phyloP scores from a whole-genome alignment of 176 grass and related monocot genomes.

The Pontederia crassipes region DNA sequence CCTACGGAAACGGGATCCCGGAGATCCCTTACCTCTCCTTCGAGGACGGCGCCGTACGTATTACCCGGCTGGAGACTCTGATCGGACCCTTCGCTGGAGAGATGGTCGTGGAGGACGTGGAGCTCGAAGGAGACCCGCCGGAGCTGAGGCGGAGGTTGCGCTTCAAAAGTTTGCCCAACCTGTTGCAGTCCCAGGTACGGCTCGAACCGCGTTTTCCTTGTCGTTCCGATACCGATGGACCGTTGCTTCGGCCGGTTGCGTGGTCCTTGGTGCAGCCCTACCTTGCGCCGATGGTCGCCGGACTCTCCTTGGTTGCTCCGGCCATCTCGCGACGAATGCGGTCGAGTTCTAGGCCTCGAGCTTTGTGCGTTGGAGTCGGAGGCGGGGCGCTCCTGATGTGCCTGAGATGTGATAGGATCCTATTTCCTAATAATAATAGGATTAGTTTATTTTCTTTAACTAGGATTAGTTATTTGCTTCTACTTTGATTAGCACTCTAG shows the following conservation, averaged over 20 bases:
- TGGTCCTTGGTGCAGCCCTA: constrained; percentile 57
- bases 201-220: constrained; percentile 11
- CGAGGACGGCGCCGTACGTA: constrained; percentile 47
- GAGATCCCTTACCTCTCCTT: constrained; percentile 70
- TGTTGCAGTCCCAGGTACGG: constrained; percentile 70
- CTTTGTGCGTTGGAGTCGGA: constrained; percentile 65
- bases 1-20: constrained; percentile 33
- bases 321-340: constrained; percentile 21
- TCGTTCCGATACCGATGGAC: constrained; percentile 13
- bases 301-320: constrained; percentile 33
- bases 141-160: constrained; percentile 52
- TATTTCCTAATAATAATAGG: too few species aligned
- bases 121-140: constrained; percentile 7
- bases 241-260: constrained; percentile 20
- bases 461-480: too few species aligned
- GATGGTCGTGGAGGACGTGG: constrained; percentile 86
- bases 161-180: constrained; percentile 82
- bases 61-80: constrained; percentile 27
- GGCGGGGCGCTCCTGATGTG: constrained; percentile 70
- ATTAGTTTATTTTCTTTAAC: too few species aligned
- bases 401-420: too few species aligned
- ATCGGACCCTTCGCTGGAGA: constrained; percentile 48
- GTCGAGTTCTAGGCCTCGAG: constrained; percentile 31
- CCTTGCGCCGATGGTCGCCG: constrained; percentile 56
- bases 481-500: too few species aligned